These are phyloP conservation scores for Xylaria sp. DNA, from an alignment of 2,329 filamentous ascomycete species.

Conservation along the genomic window DNA sequence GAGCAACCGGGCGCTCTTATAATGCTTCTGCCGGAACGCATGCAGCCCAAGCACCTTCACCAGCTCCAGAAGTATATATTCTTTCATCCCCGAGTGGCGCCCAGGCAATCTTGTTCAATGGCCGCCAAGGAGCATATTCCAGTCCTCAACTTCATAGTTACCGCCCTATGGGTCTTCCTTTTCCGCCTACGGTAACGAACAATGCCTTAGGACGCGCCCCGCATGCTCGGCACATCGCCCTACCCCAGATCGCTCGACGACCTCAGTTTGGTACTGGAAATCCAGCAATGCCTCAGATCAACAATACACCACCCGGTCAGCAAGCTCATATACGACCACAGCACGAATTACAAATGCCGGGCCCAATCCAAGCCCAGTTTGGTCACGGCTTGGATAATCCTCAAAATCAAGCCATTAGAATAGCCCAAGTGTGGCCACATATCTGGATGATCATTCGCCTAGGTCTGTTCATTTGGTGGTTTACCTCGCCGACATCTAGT, in stretches of 20 bases:
- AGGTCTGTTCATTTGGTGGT: slow-evolving; percentile 71
- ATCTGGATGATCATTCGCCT: slow-evolving; percentile 71
- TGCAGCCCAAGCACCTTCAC: slow-evolving; percentile 40
- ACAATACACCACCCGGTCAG: slow-evolving; percentile 44
- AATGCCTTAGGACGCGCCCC: slow-evolving; percentile 20
- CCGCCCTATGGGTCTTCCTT: slow-evolving; percentile 32
- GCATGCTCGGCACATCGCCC: slow-evolving; percentile 34
- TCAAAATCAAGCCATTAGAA: slow-evolving; percentile 51
- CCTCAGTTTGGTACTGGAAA: slow-evolving; percentile 27
- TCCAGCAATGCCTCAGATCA: slow-evolving; percentile 40
- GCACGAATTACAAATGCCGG: slow-evolving; percentile 44
- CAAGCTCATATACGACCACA: slow-evolving; percentile 47
- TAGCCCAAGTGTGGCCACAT: slow-evolving; percentile 66
- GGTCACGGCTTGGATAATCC: slow-evolving; percentile 47
- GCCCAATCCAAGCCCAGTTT: slow-evolving; percentile 46
- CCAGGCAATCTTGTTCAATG: slow-evolving; percentile 66
- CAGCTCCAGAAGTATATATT: slow-evolving; percentile 66
- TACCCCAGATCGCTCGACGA: slow-evolving; percentile 38
- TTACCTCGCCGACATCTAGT: slow-evolving; percentile 67
- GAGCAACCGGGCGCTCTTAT: slow-evolving; percentile 50
- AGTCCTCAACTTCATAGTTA: slow-evolving; percentile 54
- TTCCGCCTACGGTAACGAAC: slow-evolving; percentile 32
- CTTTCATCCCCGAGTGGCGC: slow-evolving; percentile 70
- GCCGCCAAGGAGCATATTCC: slow-evolving; percentile 62
- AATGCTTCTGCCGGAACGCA: slow-evolving; percentile 42